Evolutionary conservation across 306 rosid genomes (phyloP).

Genomic region (Cucumis sativus): DNA sequence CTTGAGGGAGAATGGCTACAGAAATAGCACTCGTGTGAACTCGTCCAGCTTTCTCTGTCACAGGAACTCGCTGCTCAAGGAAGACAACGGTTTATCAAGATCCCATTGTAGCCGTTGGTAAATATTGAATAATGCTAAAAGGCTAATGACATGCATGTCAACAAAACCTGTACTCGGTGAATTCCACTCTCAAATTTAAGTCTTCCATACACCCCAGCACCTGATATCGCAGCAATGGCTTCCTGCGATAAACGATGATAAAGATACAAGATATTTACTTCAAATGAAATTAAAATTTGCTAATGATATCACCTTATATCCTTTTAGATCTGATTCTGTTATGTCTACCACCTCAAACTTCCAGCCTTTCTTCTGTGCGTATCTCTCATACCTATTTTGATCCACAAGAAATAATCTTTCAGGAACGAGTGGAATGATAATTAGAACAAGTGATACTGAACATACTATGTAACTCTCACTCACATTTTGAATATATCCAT

Average conservation of each 20-base stretch:
- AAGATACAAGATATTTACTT: neutral
- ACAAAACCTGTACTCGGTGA: constrained; percentile 85
- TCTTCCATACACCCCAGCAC: constrained; percentile 64
- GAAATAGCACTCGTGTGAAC: constrained; percentile 94
- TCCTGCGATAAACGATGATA: constrained; percentile 35
- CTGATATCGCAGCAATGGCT: constrained; percentile 80
- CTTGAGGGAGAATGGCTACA: constrained; percentile 94
- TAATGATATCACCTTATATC: constrained; percentile 47
- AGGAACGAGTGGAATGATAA: constrained; percentile 10
- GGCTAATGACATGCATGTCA: constrained; percentile 4
- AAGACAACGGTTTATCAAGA: neutral
- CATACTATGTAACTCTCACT: constrained; percentile 13
- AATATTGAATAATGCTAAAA: neutral
- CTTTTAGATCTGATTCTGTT: constrained; percentile 69
- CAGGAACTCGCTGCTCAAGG: constrained; percentile 67
- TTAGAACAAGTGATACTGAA: constrained; percentile 1
- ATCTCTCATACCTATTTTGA: constrained; percentile 62
- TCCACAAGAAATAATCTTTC: neutral
- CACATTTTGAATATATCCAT: constrained; percentile 88
- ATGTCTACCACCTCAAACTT: constrained; percentile 69
- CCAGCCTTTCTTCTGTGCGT: constrained; percentile 70
- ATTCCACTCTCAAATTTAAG: constrained; percentile 95
- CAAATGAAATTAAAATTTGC: neutral
- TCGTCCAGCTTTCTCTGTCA: constrained; percentile 87
- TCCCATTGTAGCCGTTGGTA: neutral